phyloP scores from a whole-genome alignment of 164 flowering plant genomes.

The Echeveria elegans region DNA sequence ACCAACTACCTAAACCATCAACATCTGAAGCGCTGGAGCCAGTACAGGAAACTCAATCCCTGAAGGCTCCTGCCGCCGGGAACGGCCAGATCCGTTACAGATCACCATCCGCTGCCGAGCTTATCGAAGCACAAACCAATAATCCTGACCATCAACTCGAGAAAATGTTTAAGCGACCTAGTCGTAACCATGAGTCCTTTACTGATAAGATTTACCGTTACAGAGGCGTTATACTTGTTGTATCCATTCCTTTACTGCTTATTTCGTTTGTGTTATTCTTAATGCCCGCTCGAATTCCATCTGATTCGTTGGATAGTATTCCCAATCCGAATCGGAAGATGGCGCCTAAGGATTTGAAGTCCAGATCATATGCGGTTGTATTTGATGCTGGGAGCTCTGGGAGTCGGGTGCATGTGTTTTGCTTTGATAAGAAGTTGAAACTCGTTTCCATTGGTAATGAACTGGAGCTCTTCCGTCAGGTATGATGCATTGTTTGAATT shows the following conservation, averaged over 20 bases:
- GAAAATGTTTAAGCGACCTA: slow-evolving; percentile 28
- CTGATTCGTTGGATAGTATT: slow-evolving; percentile 16
- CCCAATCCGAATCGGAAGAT: slow-evolving; percentile 17
- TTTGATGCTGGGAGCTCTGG: slow-evolving; percentile 99
- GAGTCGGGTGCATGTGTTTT: slow-evolving; percentile 81
- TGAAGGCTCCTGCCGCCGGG: slow-evolving; percentile 30
- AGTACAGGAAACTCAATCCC: slow-evolving; percentile 40
- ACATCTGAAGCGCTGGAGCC: slow-evolving; percentile 48
- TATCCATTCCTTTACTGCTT: slow-evolving; percentile 62
- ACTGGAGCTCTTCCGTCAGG: slow-evolving; percentile 80
- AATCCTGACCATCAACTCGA: slow-evolving; percentile 2
- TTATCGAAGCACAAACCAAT: slow-evolving; percentile 36
- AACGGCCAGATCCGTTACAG: slow-evolving; percentile 96
- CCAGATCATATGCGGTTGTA: slow-evolving; percentile 56
- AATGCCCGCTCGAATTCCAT: slow-evolving; percentile 45
- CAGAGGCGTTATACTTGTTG: slow-evolving; percentile 47
- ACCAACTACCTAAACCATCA: not conserved
- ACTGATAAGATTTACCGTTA: slow-evolving; percentile 54
- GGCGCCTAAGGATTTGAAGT: slow-evolving; percentile 14
- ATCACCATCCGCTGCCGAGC: slow-evolving; percentile 78
- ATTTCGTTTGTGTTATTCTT: slow-evolving; percentile 50
- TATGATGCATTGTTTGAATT: too few relatives aligned
- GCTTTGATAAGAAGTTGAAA: slow-evolving; percentile 66
- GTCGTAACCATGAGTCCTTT: slow-evolving; percentile 33
- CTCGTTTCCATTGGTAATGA: slow-evolving; percentile 74